Evolutionary conservation across 2,329 filamentous ascomycete genomes (phyloP).

Genomic region (Nemania sp.): DNA sequence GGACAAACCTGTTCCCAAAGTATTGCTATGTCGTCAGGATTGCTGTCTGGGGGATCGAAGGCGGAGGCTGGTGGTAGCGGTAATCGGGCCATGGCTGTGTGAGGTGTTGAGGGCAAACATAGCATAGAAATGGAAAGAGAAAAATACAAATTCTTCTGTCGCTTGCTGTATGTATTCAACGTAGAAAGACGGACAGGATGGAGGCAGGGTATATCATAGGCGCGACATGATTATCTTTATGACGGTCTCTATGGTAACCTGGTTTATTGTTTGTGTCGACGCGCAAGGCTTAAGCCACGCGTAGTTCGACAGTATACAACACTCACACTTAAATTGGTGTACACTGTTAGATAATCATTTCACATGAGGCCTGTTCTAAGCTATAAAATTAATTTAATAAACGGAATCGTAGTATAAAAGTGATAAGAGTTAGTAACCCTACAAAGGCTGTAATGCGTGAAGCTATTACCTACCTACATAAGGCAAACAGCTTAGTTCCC

Average conservation of each 20-base stretch:
- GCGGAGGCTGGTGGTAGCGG: background rate
- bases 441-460: no score
- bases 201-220: conserved; percentile 1
- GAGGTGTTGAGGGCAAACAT: background rate
- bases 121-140: background rate
- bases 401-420: no score
- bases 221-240: background rate
- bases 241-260: conserved; percentile 1
- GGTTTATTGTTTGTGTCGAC: conserved; percentile 1
- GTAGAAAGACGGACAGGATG: background rate
- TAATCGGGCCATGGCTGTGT: conserved; percentile 1
- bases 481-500: no score
- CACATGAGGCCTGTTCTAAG: background rate
- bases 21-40: conserved; percentile 8
- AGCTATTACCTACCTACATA: no score
- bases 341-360: background rate
- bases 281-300: background rate
- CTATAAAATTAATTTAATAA: background rate
- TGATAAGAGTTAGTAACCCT: no score
- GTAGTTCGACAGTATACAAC: background rate
- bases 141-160: background rate
- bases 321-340: background rate
- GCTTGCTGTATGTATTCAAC: background rate
- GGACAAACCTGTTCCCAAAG: conserved; percentile 3
- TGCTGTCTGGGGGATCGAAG: conserved; percentile 4